Conservation (phyloP, 768 basidiomycete species). For the Boletus eberwhitei region DNA sequence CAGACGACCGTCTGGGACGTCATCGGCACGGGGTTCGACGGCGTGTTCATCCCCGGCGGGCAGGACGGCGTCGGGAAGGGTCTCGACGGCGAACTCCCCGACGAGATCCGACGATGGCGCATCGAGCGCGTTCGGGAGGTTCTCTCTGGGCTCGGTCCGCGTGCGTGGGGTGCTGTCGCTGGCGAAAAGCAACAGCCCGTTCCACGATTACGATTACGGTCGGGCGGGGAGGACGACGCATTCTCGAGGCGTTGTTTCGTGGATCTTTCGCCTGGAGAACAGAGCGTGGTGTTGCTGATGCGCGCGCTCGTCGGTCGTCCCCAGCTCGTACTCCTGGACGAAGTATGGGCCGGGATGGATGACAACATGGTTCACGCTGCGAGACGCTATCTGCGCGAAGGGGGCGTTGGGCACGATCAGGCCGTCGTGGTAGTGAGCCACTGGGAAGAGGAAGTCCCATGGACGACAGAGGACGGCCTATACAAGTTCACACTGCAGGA, state of each 20-base stretch:
- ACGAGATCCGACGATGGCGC: constrained; percentile 37
- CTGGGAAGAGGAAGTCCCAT: constrained; percentile 91
- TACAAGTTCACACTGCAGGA: constrained; percentile 35
- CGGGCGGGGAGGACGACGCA: neutral
- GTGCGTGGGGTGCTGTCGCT: constrained; percentile 38
- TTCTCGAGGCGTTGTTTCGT: constrained; percentile 58
- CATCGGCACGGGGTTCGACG: constrained; percentile 85
- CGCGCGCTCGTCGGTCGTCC: constrained; percentile 78
- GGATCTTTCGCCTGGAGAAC: constrained; percentile 67
- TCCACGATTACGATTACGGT: neutral
- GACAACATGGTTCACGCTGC: constrained; percentile 67
- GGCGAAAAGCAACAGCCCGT: neutral
- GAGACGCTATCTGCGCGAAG: constrained; percentile 54
- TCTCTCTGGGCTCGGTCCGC: constrained; percentile 61
- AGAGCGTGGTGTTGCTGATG: constrained; percentile 79
- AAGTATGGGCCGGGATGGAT: constrained; percentile 93
- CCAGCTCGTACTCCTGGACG: constrained; percentile 79
- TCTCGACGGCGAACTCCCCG: constrained; percentile 35
- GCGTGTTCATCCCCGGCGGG: constrained; percentile 63
- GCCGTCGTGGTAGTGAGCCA: constrained; percentile 85
- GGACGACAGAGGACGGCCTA: constrained; percentile 57
- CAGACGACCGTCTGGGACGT: constrained; percentile 73
- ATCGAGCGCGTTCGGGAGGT: constrained; percentile 50
- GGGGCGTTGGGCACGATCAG: constrained; percentile 54
- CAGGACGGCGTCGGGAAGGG: constrained; percentile 46